Percentiles rank a stretch among this genome's conserved stretches.
Conservation (phyloP, 441 rosid species). For the Aleurites moluccanus region DNA sequence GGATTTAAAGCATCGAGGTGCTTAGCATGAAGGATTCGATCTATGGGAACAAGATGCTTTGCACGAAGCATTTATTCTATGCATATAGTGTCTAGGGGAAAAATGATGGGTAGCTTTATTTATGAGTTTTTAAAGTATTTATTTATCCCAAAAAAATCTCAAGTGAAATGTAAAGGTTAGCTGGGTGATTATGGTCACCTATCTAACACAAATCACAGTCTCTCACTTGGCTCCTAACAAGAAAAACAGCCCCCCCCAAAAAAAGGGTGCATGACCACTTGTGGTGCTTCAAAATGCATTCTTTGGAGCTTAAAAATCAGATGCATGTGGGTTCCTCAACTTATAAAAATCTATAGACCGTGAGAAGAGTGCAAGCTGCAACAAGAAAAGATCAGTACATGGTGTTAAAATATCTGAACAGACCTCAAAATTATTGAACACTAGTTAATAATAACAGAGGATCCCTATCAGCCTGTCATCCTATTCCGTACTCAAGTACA, state of each 20-base stretch:
- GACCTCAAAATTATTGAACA: neutral
- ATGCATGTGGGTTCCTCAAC: neutral
- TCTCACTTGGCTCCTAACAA: neutral
- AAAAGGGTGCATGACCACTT: neutral
- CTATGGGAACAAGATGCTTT: no score
- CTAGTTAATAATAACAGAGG: neutral
- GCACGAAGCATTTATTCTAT: neutral
- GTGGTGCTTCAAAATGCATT: conserved; percentile 1
- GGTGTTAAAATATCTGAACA: neutral
- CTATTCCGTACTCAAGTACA: conserved; percentile 13
- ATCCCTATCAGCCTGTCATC: neutral
- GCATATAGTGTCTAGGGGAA: neutral
- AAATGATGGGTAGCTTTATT: neutral
- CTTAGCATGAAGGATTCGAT: no score
- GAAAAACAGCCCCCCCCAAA: neutral
- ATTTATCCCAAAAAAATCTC: neutral
- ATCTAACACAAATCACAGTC: neutral
- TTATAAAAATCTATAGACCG: neutral
- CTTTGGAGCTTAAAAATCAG: neutral
- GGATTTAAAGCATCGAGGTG: neutral
- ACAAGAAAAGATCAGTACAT: neutral
- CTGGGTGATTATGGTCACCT: neutral
- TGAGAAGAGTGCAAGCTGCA: neutral
- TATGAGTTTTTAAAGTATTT: neutral
- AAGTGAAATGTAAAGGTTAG: neutral